Conservation (phyloP, 495 filamentous ascomycete species). For the Daldinia loculata region DNA sequence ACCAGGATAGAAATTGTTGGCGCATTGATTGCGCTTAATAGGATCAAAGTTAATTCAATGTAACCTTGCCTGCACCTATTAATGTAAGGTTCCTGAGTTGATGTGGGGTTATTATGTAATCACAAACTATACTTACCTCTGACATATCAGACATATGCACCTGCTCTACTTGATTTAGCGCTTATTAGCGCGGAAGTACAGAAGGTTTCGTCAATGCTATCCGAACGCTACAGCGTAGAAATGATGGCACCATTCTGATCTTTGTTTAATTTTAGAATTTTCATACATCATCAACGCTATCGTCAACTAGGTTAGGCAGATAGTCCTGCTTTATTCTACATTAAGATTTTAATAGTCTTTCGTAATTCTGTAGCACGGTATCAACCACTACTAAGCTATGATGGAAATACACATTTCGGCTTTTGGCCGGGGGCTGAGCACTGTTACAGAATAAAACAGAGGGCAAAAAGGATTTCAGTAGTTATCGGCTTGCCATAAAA, state of each 20-base stretch:
- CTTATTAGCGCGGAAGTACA: background rate
- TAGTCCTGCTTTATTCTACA: background rate
- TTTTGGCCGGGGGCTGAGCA: no score
- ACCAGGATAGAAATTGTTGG: background rate
- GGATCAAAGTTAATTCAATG: background rate
- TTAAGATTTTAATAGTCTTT: no score
- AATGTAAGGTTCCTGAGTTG: background rate
- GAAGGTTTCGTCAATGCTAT: background rate
- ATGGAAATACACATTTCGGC: no score
- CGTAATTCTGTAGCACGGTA: no score
- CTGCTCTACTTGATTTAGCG: background rate
- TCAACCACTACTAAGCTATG: no score
- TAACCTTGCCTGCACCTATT: background rate
- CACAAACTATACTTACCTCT: background rate
- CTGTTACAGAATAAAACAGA: no score
- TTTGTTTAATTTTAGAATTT: conserved; percentile 33
- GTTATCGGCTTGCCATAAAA: background rate
- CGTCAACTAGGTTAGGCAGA: background rate
- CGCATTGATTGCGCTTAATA: background rate
- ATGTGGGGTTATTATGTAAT: background rate
- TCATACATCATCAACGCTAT: background rate
- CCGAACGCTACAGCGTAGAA: background rate
- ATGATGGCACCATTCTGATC: conserved; percentile 6
- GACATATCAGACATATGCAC: background rate
- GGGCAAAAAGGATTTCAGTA: background rate